Conservation (phyloP, 2,329 filamentous ascomycete species). For the Ramularia endophylla region DNA sequence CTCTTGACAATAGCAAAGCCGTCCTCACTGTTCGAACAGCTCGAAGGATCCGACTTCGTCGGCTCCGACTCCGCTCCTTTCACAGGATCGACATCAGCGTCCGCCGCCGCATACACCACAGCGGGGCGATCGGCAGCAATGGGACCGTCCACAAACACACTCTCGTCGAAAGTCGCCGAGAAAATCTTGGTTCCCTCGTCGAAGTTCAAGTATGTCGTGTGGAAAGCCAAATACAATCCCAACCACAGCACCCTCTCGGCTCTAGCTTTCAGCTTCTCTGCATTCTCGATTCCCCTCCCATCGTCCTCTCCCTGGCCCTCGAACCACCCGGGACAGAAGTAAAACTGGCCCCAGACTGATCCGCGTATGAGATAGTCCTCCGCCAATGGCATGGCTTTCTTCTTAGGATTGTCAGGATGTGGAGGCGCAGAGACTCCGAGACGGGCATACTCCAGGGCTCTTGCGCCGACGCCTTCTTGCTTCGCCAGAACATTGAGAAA, state of each 20-base stretch:
- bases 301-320: slow-evolving; percentile 60
- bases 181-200: slow-evolving; percentile 16
- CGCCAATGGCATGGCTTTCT: slow-evolving; percentile 46
- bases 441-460: slow-evolving; percentile 28
- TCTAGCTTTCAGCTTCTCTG: slow-evolving; percentile 10
- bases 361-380: slow-evolving; percentile 66
- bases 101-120: slow-evolving; percentile 6
- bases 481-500: slow-evolving; percentile 50
- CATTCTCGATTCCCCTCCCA: slow-evolving; percentile 32
- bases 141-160: background rate
- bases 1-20: slow-evolving; percentile 16
- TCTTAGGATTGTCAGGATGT: slow-evolving; percentile 1
- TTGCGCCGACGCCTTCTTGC: slow-evolving; percentile 33
- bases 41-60: slow-evolving; percentile 7
- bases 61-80: background rate
- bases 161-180: slow-evolving; percentile 6
- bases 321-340: slow-evolving; percentile 58
- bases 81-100: slow-evolving; percentile 1
- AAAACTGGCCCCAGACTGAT: slow-evolving; percentile 53
- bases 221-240: slow-evolving; percentile 23
- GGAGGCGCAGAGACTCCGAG: slow-evolving; percentile 36
- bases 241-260: slow-evolving; percentile 24
- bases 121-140: slow-evolving; percentile 5
- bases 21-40: slow-evolving; percentile 11
- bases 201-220: slow-evolving; percentile 18